phyloP scores from a whole-genome alignment of 306 rosid species.

The Rosa multiflora region DNA sequence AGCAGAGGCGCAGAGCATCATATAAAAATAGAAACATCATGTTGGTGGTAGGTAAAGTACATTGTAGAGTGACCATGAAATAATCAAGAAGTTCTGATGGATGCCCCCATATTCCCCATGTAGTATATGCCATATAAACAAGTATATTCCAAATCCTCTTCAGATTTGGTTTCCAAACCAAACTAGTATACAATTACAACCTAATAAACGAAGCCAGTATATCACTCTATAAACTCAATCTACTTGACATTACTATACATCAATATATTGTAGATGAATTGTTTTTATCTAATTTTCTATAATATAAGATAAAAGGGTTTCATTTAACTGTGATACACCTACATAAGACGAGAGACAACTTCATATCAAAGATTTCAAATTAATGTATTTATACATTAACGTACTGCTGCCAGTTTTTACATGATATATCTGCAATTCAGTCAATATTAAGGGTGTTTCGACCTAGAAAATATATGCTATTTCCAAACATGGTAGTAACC shows the following conservation, averaged over 20 bases:
- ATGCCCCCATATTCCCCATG: background rate
- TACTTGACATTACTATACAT: too few relatives aligned
- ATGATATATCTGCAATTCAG: background rate
- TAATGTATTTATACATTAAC: too few relatives aligned
- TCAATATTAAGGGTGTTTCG: background rate
- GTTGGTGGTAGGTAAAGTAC: background rate
- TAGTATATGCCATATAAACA: background rate
- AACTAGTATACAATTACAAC: background rate
- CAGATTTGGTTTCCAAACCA: background rate
- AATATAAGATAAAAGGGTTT: too few relatives aligned
- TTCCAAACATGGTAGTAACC: background rate
- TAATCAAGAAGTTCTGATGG: background rate
- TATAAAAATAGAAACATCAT: background rate
- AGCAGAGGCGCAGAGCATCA: background rate
- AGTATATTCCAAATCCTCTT: background rate
- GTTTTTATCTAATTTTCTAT: too few relatives aligned
- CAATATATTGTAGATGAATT: too few relatives aligned
- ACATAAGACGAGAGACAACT: too few relatives aligned
- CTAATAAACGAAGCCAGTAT: too few relatives aligned
- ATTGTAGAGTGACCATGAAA: background rate
- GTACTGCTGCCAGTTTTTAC: background rate
- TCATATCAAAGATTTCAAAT: too few relatives aligned
- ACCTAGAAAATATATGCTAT: too few relatives aligned
- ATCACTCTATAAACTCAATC: too few relatives aligned
- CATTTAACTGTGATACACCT: too few relatives aligned